A percentile compares a stretch with the other conserved stretches of the same genome.
Conservation (phyloP, 75 land plant species). For the Isoetes taiwanensis region DNA sequence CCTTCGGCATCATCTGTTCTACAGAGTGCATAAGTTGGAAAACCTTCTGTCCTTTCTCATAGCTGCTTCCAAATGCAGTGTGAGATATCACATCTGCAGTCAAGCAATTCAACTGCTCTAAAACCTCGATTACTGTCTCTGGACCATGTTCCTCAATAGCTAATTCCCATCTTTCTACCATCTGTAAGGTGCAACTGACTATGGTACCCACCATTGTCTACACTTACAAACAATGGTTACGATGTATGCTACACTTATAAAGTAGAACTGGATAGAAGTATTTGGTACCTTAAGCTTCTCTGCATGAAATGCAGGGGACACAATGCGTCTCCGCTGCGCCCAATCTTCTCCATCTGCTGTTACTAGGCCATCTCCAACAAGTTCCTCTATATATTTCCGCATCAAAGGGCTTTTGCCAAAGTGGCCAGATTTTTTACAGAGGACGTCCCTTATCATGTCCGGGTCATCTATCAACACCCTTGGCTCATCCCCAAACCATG, state of each 20-base stretch:
- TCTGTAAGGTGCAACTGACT: not conserved
- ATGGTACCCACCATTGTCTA: conserved; percentile 30
- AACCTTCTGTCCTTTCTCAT: conserved; percentile 1
- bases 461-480: no score
- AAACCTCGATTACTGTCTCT: not conserved
- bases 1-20: no score
- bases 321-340: conserved; percentile 17
- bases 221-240: no score
- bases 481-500: no score
- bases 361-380: conserved; percentile 6
- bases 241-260: no score
- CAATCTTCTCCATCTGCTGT: conserved; percentile 23
- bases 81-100: conserved; percentile 2
- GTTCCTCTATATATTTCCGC: no score
- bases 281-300: conserved; percentile 44
- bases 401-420: no score
- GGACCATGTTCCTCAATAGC: not conserved
- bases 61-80: conserved; percentile 3
- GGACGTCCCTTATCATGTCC: no score
- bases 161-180: conserved; percentile 25
- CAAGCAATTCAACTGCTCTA: not conserved
- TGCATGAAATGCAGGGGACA: conserved; percentile 26
- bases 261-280: no score
- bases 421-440: no score
- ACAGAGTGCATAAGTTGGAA: no score